Evolutionary conservation across 345 rosid species (phyloP).

Genomic region (Populus nigra): DNA sequence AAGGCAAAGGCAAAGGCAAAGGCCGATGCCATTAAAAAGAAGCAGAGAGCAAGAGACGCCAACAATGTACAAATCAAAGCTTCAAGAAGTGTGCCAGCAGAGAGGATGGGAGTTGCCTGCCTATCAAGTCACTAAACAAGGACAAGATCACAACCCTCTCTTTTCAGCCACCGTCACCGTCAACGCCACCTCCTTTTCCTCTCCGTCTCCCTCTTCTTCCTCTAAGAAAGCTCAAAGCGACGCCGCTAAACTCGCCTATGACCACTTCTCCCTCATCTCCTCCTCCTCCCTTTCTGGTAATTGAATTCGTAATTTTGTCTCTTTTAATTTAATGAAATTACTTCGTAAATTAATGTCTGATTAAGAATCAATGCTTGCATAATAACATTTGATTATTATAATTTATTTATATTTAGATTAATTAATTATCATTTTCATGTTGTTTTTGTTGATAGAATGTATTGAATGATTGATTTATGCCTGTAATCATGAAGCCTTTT

Average conservation of each 20-base stretch:
- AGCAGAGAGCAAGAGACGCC: too few species aligned
- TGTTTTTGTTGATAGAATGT: neutral
- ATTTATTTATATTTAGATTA: too few species aligned
- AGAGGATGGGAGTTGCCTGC: slow-evolving; percentile 30
- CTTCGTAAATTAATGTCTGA: neutral
- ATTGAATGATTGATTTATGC: neutral
- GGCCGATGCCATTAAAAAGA: too few species aligned
- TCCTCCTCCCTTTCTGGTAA: neutral
- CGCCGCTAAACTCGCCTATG: slow-evolving; percentile 40
- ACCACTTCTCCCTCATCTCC: slow-evolving; percentile 14
- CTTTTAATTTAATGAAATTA: neutral
- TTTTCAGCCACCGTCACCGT: slow-evolving; percentile 41
- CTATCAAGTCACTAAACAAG: slow-evolving; percentile 24
- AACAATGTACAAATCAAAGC: slow-evolving; percentile 34
- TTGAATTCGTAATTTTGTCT: neutral
- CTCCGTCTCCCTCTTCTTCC: slow-evolving; percentile 13
- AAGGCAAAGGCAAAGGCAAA: too few species aligned
- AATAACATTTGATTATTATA: too few species aligned
- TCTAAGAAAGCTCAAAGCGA: slow-evolving; percentile 45
- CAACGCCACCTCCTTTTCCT: slow-evolving; percentile 22
- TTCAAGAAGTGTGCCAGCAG: slow-evolving; percentile 43
- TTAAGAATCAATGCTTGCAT: neutral
- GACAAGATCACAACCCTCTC: slow-evolving; percentile 38
- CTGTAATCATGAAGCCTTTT: neutral
- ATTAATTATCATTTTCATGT: too few species aligned